Conservation (phyloP, 495 filamentous ascomycete genomes). For the Rhizodiscina lignyota region DNA sequence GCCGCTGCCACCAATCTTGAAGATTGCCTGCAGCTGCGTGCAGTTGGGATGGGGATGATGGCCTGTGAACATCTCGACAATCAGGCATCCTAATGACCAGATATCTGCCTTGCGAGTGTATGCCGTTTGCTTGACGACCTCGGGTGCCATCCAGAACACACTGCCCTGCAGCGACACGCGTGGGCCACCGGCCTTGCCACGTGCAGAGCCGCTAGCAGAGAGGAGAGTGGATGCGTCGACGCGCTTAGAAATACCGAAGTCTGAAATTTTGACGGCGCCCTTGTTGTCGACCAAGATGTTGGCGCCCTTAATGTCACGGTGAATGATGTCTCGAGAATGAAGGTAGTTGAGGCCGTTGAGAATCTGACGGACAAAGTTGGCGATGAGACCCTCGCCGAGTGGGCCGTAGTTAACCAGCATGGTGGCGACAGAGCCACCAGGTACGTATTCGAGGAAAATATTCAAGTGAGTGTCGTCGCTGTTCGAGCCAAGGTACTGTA, state of each 20-base stretch:
- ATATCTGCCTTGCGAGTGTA: slow-evolving; percentile 99
- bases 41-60: slow-evolving; percentile 94
- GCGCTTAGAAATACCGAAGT: slow-evolving; percentile 98
- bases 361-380: slow-evolving; percentile 95
- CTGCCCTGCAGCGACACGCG: slow-evolving; percentile 90
- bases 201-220: slow-evolving; percentile 35
- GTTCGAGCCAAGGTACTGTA: slow-evolving; percentile 90
- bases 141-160: slow-evolving; percentile 99
- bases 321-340: slow-evolving; percentile 89
- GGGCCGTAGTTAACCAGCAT: slow-evolving; percentile 98
- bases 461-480: slow-evolving; percentile 86
- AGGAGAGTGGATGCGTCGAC: slow-evolving; percentile 62
- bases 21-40: slow-evolving; percentile 94
- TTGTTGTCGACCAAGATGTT: slow-evolving; percentile 99
- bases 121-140: slow-evolving; percentile 92
- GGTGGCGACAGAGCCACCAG: slow-evolving; percentile 88
- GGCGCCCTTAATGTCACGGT: slow-evolving; percentile 96
- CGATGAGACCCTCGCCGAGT: slow-evolving; percentile 79
- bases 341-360: slow-evolving; percentile 88
- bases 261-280: slow-evolving; percentile 96
- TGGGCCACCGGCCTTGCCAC: slow-evolving; percentile 35
- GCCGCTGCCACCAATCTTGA: slow-evolving; percentile 75
- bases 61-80: slow-evolving; percentile 99
- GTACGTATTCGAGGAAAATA: slow-evolving; percentile 99
- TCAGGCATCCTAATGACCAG: slow-evolving; percentile 90